These are phyloP conservation scores for Viola odorata DNA, from an alignment of 345 rosid species.

Conservation along the genomic window DNA sequence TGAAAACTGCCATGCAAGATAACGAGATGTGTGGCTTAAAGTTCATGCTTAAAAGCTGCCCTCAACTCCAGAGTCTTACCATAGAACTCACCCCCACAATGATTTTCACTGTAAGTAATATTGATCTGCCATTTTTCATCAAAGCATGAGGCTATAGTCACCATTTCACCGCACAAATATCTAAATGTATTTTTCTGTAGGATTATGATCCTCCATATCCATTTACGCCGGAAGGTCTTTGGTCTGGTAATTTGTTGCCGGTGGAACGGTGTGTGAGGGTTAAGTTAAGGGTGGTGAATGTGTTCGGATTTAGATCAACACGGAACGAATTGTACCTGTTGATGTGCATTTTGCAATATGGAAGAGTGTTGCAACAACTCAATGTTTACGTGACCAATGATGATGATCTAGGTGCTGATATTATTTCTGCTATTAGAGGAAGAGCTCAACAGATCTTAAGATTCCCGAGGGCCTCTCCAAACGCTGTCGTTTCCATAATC, in stretches of 20 bases:
- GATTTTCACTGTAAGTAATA: slow-evolving; percentile 24
- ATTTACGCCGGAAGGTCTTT: not conserved
- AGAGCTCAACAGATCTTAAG: not conserved
- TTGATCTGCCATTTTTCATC: not conserved
- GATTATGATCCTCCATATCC: not conserved
- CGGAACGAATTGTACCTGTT: not conserved
- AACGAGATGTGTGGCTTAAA: slow-evolving; percentile 36
- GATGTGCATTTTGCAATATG: slow-evolving; percentile 5
- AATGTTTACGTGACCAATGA: not conserved
- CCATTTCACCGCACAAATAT: not conserved
- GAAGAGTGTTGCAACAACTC: not conserved
- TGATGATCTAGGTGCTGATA: not conserved
- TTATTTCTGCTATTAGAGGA: not conserved
- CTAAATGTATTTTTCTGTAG: not conserved
- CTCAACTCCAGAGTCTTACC: slow-evolving; percentile 27
- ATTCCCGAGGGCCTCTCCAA: not conserved
- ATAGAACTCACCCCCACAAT: slow-evolving; percentile 20
- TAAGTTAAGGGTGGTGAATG: not conserved
- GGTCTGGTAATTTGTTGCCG: not conserved
- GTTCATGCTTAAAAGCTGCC: slow-evolving; percentile 36
- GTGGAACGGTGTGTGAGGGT: not conserved
- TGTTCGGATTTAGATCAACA: slow-evolving; percentile 1
- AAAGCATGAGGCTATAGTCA: too few species aligned
- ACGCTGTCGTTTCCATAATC: not conserved
- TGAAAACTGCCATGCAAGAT: slow-evolving; percentile 26